Percentiles rank a stretch among this genome's conserved stretches.
These are phyloP conservation scores for Mycena venus DNA, from an alignment of 768 basidiomycete species.

Conservation along the genomic window DNA sequence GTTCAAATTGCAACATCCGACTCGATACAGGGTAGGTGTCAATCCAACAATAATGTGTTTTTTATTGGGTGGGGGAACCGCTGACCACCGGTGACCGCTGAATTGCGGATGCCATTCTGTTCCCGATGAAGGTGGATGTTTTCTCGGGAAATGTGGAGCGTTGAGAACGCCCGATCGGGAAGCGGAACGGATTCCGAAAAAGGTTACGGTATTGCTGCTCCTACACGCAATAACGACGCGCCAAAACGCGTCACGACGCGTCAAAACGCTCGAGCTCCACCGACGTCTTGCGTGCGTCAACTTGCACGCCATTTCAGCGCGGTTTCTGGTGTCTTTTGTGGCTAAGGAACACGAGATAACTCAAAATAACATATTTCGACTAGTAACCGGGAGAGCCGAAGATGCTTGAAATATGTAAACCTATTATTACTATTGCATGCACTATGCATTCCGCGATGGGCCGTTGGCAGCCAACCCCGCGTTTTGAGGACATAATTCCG, in stretches of 20 bases:
- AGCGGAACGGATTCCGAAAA: neutral
- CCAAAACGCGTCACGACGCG: neutral
- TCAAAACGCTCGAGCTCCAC: neutral
- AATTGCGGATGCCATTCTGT: neutral
- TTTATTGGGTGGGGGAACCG: neutral
- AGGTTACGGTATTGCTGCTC: no score
- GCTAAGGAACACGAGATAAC: no score
- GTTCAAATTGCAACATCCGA: neutral
- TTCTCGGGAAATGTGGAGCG: neutral
- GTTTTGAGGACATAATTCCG: neutral
- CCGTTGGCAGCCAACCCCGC: no score
- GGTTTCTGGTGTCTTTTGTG: neutral
- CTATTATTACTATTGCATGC: no score
- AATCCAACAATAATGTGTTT: neutral
- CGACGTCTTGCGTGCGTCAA: neutral
- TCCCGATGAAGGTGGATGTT: neutral
- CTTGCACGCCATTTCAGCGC: neutral
- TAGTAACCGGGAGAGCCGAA: no score
- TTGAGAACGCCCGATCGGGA: neutral
- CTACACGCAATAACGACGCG: neutral
- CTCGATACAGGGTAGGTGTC: neutral
- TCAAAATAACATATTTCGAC: no score
- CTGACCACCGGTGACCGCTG: neutral
- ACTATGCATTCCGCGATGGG: no score
- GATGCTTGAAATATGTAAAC: no score